Evolutionary conservation across 2,329 filamentous ascomycete species (phyloP).

Genomic region (Beauveria medogensis): DNA sequence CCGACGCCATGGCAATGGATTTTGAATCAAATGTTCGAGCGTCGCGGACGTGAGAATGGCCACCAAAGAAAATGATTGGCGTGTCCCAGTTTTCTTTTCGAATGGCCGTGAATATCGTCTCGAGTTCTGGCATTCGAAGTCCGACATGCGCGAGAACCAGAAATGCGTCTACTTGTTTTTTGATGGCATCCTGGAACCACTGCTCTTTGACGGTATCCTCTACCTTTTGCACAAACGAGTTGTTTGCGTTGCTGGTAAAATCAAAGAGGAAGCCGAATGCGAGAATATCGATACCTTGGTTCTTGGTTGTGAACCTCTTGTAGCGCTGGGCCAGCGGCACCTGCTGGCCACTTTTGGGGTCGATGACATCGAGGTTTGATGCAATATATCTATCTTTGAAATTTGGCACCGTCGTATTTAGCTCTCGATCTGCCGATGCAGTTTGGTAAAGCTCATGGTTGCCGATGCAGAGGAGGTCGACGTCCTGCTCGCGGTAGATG

Average conservation of each 20-base stretch:
- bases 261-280: conserved; percentile 95
- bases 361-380: conserved; percentile 85
- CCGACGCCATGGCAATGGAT: conserved; percentile 74
- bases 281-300: conserved; percentile 73
- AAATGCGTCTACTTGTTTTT: conserved; percentile 81
- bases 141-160: conserved; percentile 81
- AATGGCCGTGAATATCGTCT: conserved; percentile 69
- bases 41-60: conserved; percentile 84
- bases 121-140: conserved; percentile 71
- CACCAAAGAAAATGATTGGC: conserved; percentile 87
- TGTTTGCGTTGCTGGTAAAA: conserved; percentile 85
- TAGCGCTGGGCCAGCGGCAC: conserved; percentile 75
- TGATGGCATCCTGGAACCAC: conserved; percentile 84
- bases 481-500: conserved; percentile 72
- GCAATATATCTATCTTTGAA: conserved; percentile 76
- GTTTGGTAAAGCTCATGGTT: conserved; percentile 93
- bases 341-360: conserved; percentile 60
- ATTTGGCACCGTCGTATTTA: conserved; percentile 70
- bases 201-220: conserved; percentile 70
- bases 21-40: conserved; percentile 70
- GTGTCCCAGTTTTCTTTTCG: conserved; percentile 68
- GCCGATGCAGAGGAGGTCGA: conserved; percentile 79
- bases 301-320: conserved; percentile 85
- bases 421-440: conserved; percentile 71
- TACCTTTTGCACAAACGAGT: conserved; percentile 75